Evolutionary conservation across 306 rosid genomes (phyloP), one percentile per base, ranked within the genome.

Genomic region (Phaseolus lunatus): DNA sequence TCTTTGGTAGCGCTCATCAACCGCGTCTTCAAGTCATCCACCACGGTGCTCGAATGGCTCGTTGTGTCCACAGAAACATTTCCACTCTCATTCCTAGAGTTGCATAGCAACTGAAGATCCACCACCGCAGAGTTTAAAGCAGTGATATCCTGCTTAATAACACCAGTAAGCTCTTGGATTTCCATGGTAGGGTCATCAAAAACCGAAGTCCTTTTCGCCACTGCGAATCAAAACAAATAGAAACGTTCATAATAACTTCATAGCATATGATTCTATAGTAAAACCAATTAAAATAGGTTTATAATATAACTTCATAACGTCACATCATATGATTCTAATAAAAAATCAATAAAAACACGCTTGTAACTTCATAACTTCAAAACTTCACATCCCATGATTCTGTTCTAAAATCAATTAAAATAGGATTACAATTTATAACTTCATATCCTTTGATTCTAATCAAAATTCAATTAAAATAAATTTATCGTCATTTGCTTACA

Each of bases 121-220:
- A 96, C 96, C 37, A 96, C 96, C 5, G 97, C 96, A 49, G 98
- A 92, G 83, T 96, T 96, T 75, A 96, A 83, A 4, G 99, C 93
- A 44, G 96, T 92, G 70, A 96, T 92, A 80, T 96, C 99, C 69
- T 96, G 97, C 88, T 96, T 96, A 26, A 96, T 92, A 35, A 92
- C 91, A 49, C 90, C 80, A 5, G 98, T 96, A 53, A 92, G 85
- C 89, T 92, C 98, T 84, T 96, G 98, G 78, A 96, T 92, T 80
- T 96, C 98, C 94, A 86, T 88, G 0, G 93, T 89, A 6, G 94
- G 98, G 65, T 96, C 99, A 76, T 91, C 98, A 62, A 96, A 96
- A 76, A 91, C 94, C 44, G 98, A 88, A 49, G 91, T 89, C 86
- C 99, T 89, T 81, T 92, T 96, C 10, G 99, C 97, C 98, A 96